A percentile compares a stretch with the other conserved stretches of the same genome.
phyloP scores from a whole-genome alignment of 2,329 filamentous ascomycete species.

The Fusarium mexicanum region DNA sequence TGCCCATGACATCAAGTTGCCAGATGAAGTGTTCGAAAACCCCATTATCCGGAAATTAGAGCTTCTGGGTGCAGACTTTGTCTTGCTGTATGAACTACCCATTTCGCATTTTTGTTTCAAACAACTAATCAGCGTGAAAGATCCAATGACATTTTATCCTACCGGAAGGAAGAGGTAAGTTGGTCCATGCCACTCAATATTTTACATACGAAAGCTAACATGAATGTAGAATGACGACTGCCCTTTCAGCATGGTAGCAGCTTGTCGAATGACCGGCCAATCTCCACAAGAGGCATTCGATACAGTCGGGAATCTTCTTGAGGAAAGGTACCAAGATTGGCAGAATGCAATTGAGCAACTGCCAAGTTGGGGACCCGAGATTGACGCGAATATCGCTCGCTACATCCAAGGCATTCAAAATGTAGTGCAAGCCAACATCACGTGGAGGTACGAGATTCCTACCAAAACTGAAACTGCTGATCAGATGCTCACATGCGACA shows the following conservation, averaged over 20 bases:
- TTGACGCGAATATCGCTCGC: background rate
- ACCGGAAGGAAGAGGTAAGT: constrained; percentile 11
- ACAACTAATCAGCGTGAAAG: accelerated
- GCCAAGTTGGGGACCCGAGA: constrained; percentile 5
- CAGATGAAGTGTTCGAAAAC: background rate
- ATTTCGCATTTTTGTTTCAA: accelerated
- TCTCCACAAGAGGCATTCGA: constrained; percentile 11
- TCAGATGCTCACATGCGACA: background rate
- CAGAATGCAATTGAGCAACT: background rate
- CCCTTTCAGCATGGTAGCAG: constrained; percentile 15
- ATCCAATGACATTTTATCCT: constrained; percentile 7
- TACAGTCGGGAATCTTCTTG: background rate
- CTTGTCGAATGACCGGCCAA: constrained; percentile 12
- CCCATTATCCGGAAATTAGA: constrained; percentile 1
- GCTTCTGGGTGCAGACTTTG: constrained; percentile 8
- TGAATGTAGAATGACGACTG: background rate
- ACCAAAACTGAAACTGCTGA: no score
- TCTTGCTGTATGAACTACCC: background rate
- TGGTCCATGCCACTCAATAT: accelerated
- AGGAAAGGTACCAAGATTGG: constrained; percentile 5
- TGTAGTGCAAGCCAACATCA: constrained; percentile 19
- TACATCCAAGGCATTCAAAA: constrained; percentile 14
- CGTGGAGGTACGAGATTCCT: background rate
- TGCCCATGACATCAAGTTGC: background rate
- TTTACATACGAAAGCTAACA: background rate